Base-by-base conservation (phyloP, 2,329 filamentous ascomycete species). In the Calonectria pseudoturangicola region DNA sequence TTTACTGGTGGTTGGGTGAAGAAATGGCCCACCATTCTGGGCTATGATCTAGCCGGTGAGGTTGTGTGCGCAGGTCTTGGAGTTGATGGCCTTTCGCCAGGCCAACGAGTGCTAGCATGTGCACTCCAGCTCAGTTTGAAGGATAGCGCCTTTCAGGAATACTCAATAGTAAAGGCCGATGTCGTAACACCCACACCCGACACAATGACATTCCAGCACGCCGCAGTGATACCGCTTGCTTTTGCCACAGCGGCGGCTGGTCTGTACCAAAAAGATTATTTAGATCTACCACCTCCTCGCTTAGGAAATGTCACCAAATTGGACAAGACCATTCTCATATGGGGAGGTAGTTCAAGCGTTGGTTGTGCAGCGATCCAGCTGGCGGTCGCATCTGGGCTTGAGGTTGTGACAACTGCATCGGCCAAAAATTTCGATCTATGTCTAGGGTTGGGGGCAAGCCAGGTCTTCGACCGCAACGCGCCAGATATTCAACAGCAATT, bases 21-120 rank as follows among this genome's bases (percentile, higher is more conserved):
- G 33, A 60, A 60, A 25, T 60, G 54, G 54, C 54, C 54, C 33
- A 60, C 54, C 21, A 60, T 60, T 15, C 54, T 60, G 7, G 54
- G 54, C 33, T 60, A 60, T 21, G 54, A 60, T 25, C n/a, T 60
- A 2, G 54, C 54, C 3, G 54, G 54, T 4, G 54, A 60, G 54
- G 36, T 60, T 16, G 21, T 60, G 8, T 36, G 39, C 15, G 36
- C 25, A 7, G 54, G 54, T 27, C 33, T 39, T 27, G 54, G 54
- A 4, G 54, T 60, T 13, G 54, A 41, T 15, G 33, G 41, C 9
- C 21, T 60, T 21, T 36, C 54, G 1, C 54, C 54, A 27, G 54
- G 54, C 2, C 54, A 60, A 28, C n/a, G 54, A 60, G 54, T 60
- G 2, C 25, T 60, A 33, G 54, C 54, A 9, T 60, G 54, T 4